Conservation (phyloP, 2,329 filamentous ascomycete genomes). For the Dactylella cylindrospora region DNA sequence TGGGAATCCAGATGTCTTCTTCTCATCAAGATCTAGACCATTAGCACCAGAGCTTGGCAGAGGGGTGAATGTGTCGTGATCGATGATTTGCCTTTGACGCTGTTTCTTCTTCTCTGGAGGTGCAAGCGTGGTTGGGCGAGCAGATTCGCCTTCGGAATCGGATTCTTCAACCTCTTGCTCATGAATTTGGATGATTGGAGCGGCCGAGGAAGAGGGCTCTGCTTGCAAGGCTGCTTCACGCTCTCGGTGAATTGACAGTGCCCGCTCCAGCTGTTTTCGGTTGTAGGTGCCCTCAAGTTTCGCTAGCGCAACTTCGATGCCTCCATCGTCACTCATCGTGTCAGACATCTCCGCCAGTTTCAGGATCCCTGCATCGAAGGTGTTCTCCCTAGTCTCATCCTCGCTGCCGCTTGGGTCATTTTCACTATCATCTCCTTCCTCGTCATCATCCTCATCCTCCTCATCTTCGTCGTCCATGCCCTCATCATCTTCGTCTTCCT, state of each 20-base stretch:
- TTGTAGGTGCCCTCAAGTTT: conserved; percentile 89
- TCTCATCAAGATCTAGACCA: conserved; percentile 22
- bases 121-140: conserved; percentile 23
- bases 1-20: conserved; percentile 29
- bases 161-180: conserved; percentile 27
- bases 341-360: conserved; percentile 86
- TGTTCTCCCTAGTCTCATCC: conserved; percentile 54
- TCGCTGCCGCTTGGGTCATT: conserved; percentile 49
- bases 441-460: conserved; percentile 31
- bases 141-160: conserved; percentile 14
- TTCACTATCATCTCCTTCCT: conserved; percentile 53
- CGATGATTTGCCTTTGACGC: conserved; percentile 35
- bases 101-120: conserved; percentile 37
- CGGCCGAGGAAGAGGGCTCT: conserved; percentile 9
- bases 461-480: conserved; percentile 5
- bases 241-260: conserved; percentile 35
- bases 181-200: conserved; percentile 24
- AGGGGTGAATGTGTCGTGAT: conserved; percentile 31
- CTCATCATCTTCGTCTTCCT: conserved; percentile 15
- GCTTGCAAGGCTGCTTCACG: conserved; percentile 20
- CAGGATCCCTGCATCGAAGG: conserved; percentile 85
- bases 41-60: conserved; percentile 36
- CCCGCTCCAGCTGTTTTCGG: conserved; percentile 53
- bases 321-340: conserved; percentile 74
- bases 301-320: conserved; percentile 85